Percentiles rank a stretch among this genome's conserved stretches.
Evolutionary conservation across 2,329 filamentous ascomycete genomes (phyloP).

Genomic region (Aspergillus clavatus): DNA sequence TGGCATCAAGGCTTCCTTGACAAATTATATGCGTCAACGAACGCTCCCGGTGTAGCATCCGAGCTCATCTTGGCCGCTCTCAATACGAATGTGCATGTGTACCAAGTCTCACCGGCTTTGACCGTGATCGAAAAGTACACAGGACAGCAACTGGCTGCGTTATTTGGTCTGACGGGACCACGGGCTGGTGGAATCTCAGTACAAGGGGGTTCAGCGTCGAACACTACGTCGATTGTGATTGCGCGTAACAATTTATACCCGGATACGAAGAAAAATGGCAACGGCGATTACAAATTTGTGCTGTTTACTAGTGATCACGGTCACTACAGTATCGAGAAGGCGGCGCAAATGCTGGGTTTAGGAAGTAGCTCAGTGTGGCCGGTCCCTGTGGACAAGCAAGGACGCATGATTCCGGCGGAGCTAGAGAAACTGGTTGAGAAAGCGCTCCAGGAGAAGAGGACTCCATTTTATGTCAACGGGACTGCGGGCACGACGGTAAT

Average conservation of each 20-base stretch:
- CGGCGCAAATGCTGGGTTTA: conserved; percentile 83
- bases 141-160: conserved; percentile 62
- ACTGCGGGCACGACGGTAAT: conserved; percentile 93
- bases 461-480: conserved; percentile 90
- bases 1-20: conserved; percentile 97
- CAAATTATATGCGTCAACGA: conserved; percentile 89
- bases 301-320: conserved; percentile 86
- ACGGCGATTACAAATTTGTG: conserved; percentile 61
- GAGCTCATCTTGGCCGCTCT: conserved; percentile 79
- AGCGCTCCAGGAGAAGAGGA: conserved; percentile 63
- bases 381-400: conserved; percentile 67
- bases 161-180: conserved; percentile 71
- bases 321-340: conserved; percentile 93
- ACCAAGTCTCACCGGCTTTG: conserved; percentile 84
- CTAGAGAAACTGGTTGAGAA: conserved; percentile 60
- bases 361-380: conserved; percentile 68
- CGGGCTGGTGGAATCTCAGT: conserved; percentile 66
- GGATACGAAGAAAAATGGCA: conserved; percentile 68
- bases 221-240: conserved; percentile 77
- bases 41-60: conserved; percentile 77
- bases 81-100: conserved; percentile 94
- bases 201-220: conserved; percentile 79
- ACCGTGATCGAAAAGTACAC: conserved; percentile 85
- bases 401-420: conserved; percentile 64
- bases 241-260: conserved; percentile 84